Conservation (phyloP, 148 eudicot species). For the Heliamphora exappendiculata region DNA sequence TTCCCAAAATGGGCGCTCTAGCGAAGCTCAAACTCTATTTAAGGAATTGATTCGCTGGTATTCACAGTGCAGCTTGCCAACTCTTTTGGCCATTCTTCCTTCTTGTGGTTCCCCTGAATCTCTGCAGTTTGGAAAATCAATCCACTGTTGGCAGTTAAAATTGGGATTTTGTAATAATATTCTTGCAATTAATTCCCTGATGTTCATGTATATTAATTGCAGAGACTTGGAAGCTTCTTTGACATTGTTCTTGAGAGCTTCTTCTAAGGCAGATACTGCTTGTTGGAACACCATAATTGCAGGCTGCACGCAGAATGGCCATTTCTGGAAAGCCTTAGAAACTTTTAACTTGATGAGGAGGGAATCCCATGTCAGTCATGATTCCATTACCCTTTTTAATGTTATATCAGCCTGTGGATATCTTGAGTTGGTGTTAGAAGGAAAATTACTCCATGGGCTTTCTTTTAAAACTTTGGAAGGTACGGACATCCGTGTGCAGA, state of each 20-base stretch:
- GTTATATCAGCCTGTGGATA: slow-evolving; percentile 37
- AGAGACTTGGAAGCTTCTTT: slow-evolving; percentile 25
- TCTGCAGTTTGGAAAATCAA: slow-evolving; percentile 31
- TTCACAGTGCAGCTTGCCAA: slow-evolving; percentile 31
- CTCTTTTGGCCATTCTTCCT: slow-evolving; percentile 34
- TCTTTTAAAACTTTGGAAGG: slow-evolving; percentile 26
- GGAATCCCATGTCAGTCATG: slow-evolving; percentile 18
- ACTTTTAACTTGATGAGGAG: slow-evolving; percentile 33
- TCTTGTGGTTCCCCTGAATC: slow-evolving; percentile 33
- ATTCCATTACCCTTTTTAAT: slow-evolving; percentile 29
- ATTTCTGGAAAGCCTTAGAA: slow-evolving; percentile 33
- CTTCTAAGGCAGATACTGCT: slow-evolving; percentile 21
- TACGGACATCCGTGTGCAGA: slow-evolving; percentile 29
- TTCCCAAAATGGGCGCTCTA: slow-evolving; percentile 27
- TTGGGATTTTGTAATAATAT: slow-evolving; percentile 31
- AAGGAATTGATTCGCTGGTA: slow-evolving; percentile 21
- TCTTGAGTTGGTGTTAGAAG: slow-evolving; percentile 25
- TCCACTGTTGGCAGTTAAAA: slow-evolving; percentile 39
- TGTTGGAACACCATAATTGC: slow-evolving; percentile 41
- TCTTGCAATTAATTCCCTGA: slow-evolving; percentile 29
- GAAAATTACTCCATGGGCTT: slow-evolving; percentile 32
- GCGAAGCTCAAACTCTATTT: slow-evolving; percentile 33
- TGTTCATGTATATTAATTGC: slow-evolving; percentile 41
- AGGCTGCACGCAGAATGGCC: slow-evolving; percentile 37
- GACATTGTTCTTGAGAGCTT: slow-evolving; percentile 18